Evolutionary conservation across 257 asterid species (phyloP), one percentile per base, ranked within the genome.

Genomic region (Buddleja alternifolia): DNA sequence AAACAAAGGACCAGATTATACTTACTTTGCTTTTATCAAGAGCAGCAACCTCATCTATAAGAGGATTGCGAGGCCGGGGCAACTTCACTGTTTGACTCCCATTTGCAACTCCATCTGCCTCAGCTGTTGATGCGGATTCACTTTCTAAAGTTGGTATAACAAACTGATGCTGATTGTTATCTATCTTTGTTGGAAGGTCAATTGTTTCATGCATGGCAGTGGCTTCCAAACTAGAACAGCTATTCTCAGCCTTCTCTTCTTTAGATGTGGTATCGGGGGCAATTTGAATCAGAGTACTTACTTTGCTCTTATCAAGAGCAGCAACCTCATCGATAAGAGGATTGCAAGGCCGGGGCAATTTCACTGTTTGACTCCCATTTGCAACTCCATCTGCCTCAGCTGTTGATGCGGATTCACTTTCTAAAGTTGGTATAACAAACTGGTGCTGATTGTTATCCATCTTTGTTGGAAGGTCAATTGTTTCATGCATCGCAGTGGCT

Each of bases 21-120:
- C 87, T 73, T 83, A 90, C 98, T 77, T 86, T 89, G 94, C 83
- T 87, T 81, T 89, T 85, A 72, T 92, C 96, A 74, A 77, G 93
- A 44, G 89, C 89, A 71, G 80, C 82, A 68, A 80, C 85, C 74
- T 84, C 88, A 72, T 88, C 96, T 41, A 92, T 75, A 45, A 92
- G 75, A 66, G 98, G 92, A 80, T 79, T 83, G 60, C 85, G 85
- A 17, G 88, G 81, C 75, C 77, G 79, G 21, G 93, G 90, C 50
- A 85, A 80, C 78, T 86, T 88, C 77, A 47, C 72, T 46, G 76
- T 42, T 55, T 69, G 78, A 59, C 36, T 74, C 45, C 70, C 90
- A 48, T 77, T 77, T 65, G 64, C 41, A 69, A 55, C 73, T 60
- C 81, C 84, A 19, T 70, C 89, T 68, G 84, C 90, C 59, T 70